Evolutionary conservation across 139 green algal species (phyloP).

Genomic region (Auxenochlorella pyrenoidosa): DNA sequence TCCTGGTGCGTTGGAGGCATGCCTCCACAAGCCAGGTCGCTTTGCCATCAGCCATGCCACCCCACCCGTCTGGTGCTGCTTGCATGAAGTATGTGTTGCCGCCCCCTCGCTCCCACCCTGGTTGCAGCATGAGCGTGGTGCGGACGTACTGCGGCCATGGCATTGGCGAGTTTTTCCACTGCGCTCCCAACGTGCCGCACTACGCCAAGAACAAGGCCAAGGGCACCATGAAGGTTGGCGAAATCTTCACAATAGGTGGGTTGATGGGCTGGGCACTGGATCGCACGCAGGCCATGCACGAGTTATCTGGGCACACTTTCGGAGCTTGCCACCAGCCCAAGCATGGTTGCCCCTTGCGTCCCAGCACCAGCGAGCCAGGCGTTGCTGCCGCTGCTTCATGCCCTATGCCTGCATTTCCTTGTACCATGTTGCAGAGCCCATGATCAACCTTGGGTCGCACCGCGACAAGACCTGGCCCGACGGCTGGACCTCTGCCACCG

Average conservation of each 20-base stretch:
- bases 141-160: constrained; percentile 97
- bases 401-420: not conserved
- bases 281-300: no score
- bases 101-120: not conserved
- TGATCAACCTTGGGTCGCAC: constrained; percentile 92
- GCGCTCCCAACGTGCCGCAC: constrained; percentile 96
- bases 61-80: no score
- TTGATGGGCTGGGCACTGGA: not conserved
- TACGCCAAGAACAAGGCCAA: constrained; percentile 95
- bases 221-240: constrained; percentile 88
- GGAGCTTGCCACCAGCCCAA: no score
- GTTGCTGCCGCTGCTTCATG: not conserved
- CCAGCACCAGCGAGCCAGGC: no score
- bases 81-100: not conserved
- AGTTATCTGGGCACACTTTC: no score
- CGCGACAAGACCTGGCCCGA: constrained; percentile 94
- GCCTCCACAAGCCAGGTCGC: no score
- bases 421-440: constrained; percentile 63
- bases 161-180: constrained; percentile 98
- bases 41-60: no score
- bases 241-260: constrained; percentile 93
- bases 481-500: constrained; percentile 93
- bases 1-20: no score
- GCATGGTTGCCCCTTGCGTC: no score
- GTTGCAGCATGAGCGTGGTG: constrained; percentile 81